phyloP scores from a whole-genome alignment of 129 eudicot genomes.

The Escallonia herrerae region DNA sequence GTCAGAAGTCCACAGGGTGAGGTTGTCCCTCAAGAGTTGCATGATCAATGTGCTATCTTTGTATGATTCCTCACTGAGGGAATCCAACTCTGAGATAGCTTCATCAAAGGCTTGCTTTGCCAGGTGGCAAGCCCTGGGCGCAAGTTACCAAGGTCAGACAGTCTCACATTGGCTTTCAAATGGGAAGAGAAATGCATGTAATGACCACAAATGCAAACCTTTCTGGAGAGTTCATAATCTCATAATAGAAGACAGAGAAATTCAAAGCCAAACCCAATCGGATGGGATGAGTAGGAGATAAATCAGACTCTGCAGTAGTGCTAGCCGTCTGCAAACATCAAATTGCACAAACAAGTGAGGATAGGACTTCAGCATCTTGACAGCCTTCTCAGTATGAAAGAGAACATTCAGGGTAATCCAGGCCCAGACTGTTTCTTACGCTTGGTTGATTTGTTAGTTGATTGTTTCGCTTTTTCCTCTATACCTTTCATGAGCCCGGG shows the following conservation, averaged over 20 bases:
- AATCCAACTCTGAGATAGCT: conserved; percentile 57
- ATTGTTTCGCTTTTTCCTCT: too few species aligned
- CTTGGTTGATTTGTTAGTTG: too few species aligned
- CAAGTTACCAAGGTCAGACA: too few species aligned
- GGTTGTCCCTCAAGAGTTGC: conserved; percentile 70
- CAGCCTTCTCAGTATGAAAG: too few species aligned
- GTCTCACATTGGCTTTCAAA: too few species aligned
- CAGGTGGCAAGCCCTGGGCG: conserved; percentile 47
- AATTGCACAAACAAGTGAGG: neutral
- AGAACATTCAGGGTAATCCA: too few species aligned
- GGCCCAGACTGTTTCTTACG: too few species aligned
- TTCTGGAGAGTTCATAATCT: conserved; percentile 26
- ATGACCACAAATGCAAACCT: conserved; percentile 8
- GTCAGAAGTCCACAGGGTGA: conserved; percentile 65
- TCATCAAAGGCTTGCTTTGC: conserved; percentile 65
- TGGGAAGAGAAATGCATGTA: too few species aligned
- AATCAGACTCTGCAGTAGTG: conserved; percentile 14
- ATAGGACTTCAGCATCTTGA: too few species aligned
- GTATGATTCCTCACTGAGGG: conserved; percentile 54
- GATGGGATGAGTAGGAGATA: conserved; percentile 27
- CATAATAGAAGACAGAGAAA: conserved; percentile 31
- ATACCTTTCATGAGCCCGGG: too few species aligned
- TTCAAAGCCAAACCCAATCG: conserved; percentile 29
- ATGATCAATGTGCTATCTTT: conserved; percentile 60
- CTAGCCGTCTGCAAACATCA: conserved; percentile 14